These are phyloP conservation scores for Epichloe baconii DNA, from an alignment of 2,329 filamentous ascomycete species.

Conservation along the genomic window DNA sequence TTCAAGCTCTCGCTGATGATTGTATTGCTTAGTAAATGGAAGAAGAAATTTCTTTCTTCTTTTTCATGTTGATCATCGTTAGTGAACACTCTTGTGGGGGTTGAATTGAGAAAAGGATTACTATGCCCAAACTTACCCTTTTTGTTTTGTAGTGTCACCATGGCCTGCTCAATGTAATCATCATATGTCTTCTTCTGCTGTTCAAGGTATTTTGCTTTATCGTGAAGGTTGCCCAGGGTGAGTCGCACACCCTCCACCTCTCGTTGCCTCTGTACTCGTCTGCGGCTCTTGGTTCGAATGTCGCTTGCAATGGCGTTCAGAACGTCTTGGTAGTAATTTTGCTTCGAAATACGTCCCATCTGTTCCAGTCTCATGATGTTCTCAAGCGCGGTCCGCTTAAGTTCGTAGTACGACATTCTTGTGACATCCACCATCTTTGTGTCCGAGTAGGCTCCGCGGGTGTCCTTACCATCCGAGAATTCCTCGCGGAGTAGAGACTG, in stretches of 20 bases:
- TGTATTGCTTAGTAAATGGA: constrained; percentile 97
- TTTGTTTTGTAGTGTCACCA: constrained; percentile 96
- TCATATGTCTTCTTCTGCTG: constrained; percentile 96
- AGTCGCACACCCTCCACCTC: constrained; percentile 75
- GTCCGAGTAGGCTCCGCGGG: constrained; percentile 80
- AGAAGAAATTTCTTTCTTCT: constrained; percentile 86
- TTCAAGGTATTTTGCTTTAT: constrained; percentile 86
- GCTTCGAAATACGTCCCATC: constrained; percentile 71
- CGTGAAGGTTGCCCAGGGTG: constrained; percentile 62
- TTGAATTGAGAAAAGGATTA: not conserved
- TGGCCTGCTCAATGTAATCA: constrained; percentile 97
- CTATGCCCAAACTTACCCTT: constrained; percentile 50
- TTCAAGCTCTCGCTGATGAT: constrained; percentile 92
- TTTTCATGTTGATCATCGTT: constrained; percentile 5
- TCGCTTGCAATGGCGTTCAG: constrained; percentile 93
- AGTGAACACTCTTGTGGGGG: not conserved
- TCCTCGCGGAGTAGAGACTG: constrained; percentile 69
- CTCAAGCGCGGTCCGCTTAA: constrained; percentile 86
- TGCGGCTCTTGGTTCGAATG: constrained; percentile 91
- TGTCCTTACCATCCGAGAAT: constrained; percentile 50
- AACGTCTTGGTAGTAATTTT: constrained; percentile 95
- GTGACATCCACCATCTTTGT: constrained; percentile 81
- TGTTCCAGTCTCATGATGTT: constrained; percentile 86
- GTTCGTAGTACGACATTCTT: constrained; percentile 75
- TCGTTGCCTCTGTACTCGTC: constrained; percentile 79